Evolutionary conservation across 2,329 filamentous ascomycete species (phyloP).

Genomic region (Elsinoe perseae): DNA sequence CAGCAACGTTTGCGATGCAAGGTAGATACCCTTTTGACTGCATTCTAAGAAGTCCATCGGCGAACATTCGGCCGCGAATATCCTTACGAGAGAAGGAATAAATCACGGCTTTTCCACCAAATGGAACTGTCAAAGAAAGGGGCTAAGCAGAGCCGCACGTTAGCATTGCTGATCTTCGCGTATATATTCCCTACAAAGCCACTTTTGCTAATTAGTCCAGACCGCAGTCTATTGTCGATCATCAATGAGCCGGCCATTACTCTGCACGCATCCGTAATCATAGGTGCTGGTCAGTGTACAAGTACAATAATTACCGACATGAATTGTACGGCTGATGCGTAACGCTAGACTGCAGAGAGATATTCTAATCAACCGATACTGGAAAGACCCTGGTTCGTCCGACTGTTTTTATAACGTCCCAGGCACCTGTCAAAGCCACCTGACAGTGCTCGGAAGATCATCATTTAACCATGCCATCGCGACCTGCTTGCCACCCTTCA

Average conservation of each 20-base stretch:
- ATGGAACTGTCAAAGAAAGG: no score
- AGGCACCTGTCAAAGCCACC: no score
- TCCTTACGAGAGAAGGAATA: no score
- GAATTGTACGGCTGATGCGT: background rate
- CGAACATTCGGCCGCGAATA: background rate
- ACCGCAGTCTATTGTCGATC: no score
- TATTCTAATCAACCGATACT: background rate
- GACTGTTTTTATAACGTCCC: background rate
- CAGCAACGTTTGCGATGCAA: background rate
- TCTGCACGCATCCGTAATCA: no score
- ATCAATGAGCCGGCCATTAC: no score
- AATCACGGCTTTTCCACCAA: no score
- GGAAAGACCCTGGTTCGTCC: background rate
- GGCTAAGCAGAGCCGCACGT: background rate
- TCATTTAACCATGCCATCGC: no score
- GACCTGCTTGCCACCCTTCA: background rate
- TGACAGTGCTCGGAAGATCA: no score
- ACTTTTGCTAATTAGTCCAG: background rate
- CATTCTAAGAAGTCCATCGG: background rate
- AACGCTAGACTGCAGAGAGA: slow-evolving; percentile 3
- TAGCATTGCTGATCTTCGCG: background rate
- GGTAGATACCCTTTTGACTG: no score
- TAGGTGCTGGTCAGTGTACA: no score
- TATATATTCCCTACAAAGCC: background rate
- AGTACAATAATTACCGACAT: background rate